These are phyloP conservation scores for Glaciozyma martinii DNA, from an alignment of 768 basidiomycete genomes.

Conservation along the genomic window DNA sequence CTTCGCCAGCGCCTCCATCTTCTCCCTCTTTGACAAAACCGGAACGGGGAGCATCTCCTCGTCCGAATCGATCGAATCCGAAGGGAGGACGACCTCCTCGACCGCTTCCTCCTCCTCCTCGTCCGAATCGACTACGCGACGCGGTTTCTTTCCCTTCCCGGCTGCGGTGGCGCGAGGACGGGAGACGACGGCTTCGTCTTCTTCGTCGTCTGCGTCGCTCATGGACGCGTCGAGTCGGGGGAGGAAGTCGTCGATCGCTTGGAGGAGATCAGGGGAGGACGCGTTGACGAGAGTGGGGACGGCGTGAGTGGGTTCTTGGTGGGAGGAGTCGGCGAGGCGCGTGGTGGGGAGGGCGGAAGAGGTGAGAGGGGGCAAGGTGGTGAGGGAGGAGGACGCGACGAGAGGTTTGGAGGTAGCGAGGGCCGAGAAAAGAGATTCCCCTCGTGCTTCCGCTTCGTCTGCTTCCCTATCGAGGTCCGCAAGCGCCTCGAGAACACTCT, in stretches of 20 bases:
- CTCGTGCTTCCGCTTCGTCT: not conserved
- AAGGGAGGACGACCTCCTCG: not conserved
- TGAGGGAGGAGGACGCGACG: too few species aligned
- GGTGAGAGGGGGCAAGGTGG: not conserved
- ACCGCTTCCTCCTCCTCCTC: conserved; percentile 11
- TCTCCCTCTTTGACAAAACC: not conserved
- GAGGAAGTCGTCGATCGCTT: not conserved
- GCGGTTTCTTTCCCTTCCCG: not conserved
- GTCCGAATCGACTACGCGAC: conserved; percentile 16
- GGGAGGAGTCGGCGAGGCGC: not conserved
- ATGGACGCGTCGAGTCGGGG: not conserved
- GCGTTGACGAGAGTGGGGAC: not conserved
- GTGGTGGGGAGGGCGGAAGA: not conserved
- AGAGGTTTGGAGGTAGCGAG: too few species aligned
- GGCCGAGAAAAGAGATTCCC: not conserved
- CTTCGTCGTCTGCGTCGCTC: conserved; percentile 1
- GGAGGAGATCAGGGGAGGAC: not conserved
- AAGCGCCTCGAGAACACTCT: not conserved
- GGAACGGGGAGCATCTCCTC: not conserved
- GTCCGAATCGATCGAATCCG: too few species aligned
- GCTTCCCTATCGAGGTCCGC: not conserved
- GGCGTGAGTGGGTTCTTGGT: not conserved
- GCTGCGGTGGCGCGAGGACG: not conserved
- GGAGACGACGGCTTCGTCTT: not conserved
- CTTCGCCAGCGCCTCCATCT: not conserved